A percentile compares a stretch with the other conserved stretches of the same genome.
Conservation (phyloP, 768 basidiomycete genomes). For the Tricholoma sp. region DNA sequence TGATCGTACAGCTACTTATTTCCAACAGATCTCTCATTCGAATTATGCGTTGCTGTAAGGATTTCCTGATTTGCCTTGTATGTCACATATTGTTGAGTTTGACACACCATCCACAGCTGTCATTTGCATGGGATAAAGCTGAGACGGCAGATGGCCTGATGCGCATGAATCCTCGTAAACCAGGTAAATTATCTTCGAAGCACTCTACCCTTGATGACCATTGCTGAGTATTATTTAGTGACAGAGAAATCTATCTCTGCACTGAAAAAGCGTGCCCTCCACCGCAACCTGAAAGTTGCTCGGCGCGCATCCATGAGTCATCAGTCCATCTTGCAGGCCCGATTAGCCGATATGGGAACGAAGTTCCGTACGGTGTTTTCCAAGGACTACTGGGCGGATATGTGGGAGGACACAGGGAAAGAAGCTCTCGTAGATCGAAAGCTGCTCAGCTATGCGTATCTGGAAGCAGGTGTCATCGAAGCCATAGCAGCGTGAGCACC, state of each 20-base stretch:
- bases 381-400: conserved; percentile 54
- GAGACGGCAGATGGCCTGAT: conserved; percentile 63
- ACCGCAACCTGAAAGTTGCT: conserved; percentile 47
- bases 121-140: conserved; percentile 70
- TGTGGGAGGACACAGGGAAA: conserved; percentile 44
- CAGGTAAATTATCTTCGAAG: conserved; percentile 32
- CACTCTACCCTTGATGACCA: not conserved
- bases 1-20: not conserved
- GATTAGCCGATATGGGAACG: conserved; percentile 28
- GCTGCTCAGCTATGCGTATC: conserved; percentile 60
- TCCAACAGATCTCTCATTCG: conserved; percentile 60
- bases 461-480: conserved; percentile 63
- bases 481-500: conserved; percentile 44
- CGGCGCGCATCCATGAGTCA: conserved; percentile 50
- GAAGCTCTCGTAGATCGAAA: conserved; percentile 60
- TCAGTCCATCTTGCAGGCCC: conserved; percentile 36
- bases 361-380: conserved; percentile 52
- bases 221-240: conserved; percentile 28
- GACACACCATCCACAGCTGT: conserved; percentile 33
- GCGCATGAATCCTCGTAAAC: conserved; percentile 63
- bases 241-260: conserved; percentile 49
- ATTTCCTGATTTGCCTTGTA: not conserved
- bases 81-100: not conserved
- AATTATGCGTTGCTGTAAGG: conserved; percentile 60
- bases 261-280: conserved; percentile 52